These are phyloP conservation scores for Xerocomus potaroensis DNA, from an alignment of 768 basidiomycete species.

Conservation along the genomic window DNA sequence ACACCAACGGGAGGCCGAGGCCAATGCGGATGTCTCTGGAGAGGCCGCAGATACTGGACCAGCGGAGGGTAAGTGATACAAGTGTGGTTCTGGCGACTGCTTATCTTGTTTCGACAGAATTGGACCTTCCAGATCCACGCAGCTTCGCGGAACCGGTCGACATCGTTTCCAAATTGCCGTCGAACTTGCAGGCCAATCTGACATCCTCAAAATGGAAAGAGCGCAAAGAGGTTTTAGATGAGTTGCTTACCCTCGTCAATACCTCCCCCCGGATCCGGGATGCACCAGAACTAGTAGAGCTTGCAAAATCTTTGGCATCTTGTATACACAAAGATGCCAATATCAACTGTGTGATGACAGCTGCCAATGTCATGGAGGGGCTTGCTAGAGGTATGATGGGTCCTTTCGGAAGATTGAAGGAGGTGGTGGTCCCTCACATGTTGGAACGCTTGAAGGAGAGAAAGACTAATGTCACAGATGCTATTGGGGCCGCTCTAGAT, in stretches of 20 bases:
- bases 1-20: slow-evolving; percentile 69
- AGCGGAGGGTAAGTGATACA: slow-evolving; percentile 43
- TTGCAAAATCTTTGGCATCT: slow-evolving; percentile 70
- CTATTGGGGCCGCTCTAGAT: slow-evolving; percentile 83
- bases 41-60: slow-evolving; percentile 42
- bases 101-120: slow-evolving; percentile 34
- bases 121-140: slow-evolving; percentile 66
- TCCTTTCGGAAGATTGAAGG: slow-evolving; percentile 71
- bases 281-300: slow-evolving; percentile 68
- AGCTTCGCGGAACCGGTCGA: slow-evolving; percentile 78
- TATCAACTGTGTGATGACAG: slow-evolving; percentile 89
- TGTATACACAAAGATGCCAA: slow-evolving; percentile 89
- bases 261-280: slow-evolving; percentile 76
- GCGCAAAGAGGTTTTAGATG: slow-evolving; percentile 86
- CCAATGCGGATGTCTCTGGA: slow-evolving; percentile 32
- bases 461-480: slow-evolving; percentile 86
- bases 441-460: slow-evolving; percentile 91
- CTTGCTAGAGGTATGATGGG: slow-evolving; percentile 78
- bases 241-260: slow-evolving; percentile 65
- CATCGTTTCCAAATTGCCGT: slow-evolving; percentile 70
- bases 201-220: slow-evolving; percentile 98
- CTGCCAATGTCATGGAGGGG: slow-evolving; percentile 79
- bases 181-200: slow-evolving; percentile 67
- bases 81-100: background rate
- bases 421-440: slow-evolving; percentile 69